Evolutionary conservation across 2,329 filamentous ascomycete genomes (phyloP), one percentile per base, ranked within the genome.

Genomic region (Cercospora sp.): DNA sequence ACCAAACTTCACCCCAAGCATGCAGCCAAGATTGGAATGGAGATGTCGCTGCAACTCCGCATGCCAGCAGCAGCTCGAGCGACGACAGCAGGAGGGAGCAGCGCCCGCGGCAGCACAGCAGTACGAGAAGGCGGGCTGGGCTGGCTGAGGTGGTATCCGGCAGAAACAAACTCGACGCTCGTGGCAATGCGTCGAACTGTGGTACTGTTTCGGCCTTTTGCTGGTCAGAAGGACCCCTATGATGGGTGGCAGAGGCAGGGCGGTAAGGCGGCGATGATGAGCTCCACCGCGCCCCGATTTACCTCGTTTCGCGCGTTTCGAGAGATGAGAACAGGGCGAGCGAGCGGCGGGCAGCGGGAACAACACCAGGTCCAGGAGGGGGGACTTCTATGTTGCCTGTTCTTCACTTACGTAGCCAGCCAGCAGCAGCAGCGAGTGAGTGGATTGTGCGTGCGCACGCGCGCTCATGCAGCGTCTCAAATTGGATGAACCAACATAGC

Each of bases 21-120:
- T 63, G 45, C 45, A 37, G 24, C 61, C 61, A 55, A 53, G 61
- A 63, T 18, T 16, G 53, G 30, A 30, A 30, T 58, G 16, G 26
- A 51, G 45, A 28, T n/a, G 30, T 63, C 16, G 61, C 18, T 40
- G 28, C 26, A 57, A 16, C 9, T 64, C 32, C 49, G 61, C 61
- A 63, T 49, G 13, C 61, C 61, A 63, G 61, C 61, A 63, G 61
- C 61, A 37, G 61, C 9, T n/a, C n/a, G n/a, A 57, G 30, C n/a
- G 28, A 8, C 28, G 61, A 18, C 30, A 55, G 53, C 26, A 58
- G 5, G 12, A 58, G 26, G 53, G 28, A 58, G 24, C 43, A 18
- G 43, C 43, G 43, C 43, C 43, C 13, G 34, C 34, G 13, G 34
- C 34, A 3, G 34, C 6, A 21, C n/a, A 55, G 51, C 53, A 57